Conservation (phyloP, 2,329 filamentous ascomycete species). For the Fusarium burgessii region DNA sequence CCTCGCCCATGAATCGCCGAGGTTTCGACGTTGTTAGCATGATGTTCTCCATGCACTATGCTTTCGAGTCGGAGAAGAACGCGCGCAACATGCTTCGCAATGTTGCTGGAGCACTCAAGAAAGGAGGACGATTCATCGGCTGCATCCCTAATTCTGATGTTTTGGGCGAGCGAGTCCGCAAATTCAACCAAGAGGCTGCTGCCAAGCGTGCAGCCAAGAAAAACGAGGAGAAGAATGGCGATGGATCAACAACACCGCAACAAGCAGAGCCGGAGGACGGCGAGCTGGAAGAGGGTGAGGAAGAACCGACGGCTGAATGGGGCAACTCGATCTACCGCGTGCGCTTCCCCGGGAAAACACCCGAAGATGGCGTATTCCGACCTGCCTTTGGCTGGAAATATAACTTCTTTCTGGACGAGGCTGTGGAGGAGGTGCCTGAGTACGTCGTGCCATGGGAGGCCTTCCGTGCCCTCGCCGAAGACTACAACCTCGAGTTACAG, state of each 20-base stretch:
- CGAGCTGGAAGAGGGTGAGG: constrained; percentile 71
- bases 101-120: constrained; percentile 89
- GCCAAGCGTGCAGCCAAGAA: constrained; percentile 51
- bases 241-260: constrained; percentile 42
- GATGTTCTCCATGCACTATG: constrained; percentile 99
- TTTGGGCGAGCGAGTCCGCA: constrained; percentile 80
- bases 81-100: constrained; percentile 93
- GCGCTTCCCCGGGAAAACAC: constrained; percentile 85
- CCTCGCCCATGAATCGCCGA: constrained; percentile 76
- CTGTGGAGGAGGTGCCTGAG: constrained; percentile 95
- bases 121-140: constrained; percentile 93
- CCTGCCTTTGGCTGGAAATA: constrained; percentile 99
- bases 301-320: constrained; percentile 79
- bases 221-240: constrained; percentile 31
- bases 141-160: constrained; percentile 98
- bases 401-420: constrained; percentile 94
- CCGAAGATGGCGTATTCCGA: constrained; percentile 88
- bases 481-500: constrained; percentile 95
- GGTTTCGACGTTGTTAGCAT: constrained; percentile 97
- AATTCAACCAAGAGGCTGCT: constrained; percentile 71
- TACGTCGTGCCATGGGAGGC: constrained; percentile 99
- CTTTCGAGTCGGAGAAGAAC: constrained; percentile 92
- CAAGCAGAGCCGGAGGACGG: constrained; percentile 54
- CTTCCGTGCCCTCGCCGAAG: constrained; percentile 93
- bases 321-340: constrained; percentile 95